Evolutionary conservation across 2,329 filamentous ascomycete genomes (phyloP).

Genomic region (Neurospora crassa): DNA sequence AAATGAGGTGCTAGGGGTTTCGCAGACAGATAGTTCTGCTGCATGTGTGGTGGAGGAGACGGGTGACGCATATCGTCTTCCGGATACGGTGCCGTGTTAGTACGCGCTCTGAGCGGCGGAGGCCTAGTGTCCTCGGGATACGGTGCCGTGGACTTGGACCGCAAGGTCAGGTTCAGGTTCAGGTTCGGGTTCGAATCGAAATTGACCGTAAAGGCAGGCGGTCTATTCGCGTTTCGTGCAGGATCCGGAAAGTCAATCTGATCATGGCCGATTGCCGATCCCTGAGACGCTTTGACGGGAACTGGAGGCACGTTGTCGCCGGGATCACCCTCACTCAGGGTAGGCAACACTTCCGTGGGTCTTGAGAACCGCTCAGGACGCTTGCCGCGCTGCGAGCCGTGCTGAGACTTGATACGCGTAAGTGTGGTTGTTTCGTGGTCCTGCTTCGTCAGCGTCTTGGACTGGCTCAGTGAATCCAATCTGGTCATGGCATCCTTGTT

Average conservation of each 20-base stretch:
- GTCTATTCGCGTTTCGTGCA: conserved; percentile 31
- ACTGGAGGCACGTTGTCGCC: conserved; percentile 10
- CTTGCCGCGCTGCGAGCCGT: conserved; percentile 57
- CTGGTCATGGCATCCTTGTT: conserved; percentile 80
- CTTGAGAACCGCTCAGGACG: conserved; percentile 51
- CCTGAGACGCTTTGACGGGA: conserved; percentile 20
- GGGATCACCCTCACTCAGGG: conserved; percentile 34
- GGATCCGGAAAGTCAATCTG: conserved; percentile 37
- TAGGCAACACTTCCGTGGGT: conserved; percentile 35
- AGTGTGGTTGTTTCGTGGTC: conserved; percentile 92
- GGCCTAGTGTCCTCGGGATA: conserved; percentile 62
- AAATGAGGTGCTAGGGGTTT: conserved; percentile 28
- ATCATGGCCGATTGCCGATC: conserved; percentile 29
- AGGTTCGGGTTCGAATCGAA: conserved; percentile 25
- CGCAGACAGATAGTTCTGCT: conserved; percentile 7
- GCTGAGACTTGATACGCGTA: conserved; percentile 73
- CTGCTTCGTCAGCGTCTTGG: conserved; percentile 75
- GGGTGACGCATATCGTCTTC: conserved; percentile 35
- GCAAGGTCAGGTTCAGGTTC: conserved; percentile 22
- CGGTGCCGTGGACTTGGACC: conserved; percentile 51
- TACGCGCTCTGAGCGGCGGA: conserved; percentile 35
- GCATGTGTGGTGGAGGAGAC: conserved; percentile 10
- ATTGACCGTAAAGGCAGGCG: conserved; percentile 43
- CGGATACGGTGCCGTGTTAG: conserved; percentile 41
- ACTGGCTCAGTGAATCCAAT: conserved; percentile 74